Conservation (phyloP, 805 yeast species). For the Grigorovia transvaalensis region DNA sequence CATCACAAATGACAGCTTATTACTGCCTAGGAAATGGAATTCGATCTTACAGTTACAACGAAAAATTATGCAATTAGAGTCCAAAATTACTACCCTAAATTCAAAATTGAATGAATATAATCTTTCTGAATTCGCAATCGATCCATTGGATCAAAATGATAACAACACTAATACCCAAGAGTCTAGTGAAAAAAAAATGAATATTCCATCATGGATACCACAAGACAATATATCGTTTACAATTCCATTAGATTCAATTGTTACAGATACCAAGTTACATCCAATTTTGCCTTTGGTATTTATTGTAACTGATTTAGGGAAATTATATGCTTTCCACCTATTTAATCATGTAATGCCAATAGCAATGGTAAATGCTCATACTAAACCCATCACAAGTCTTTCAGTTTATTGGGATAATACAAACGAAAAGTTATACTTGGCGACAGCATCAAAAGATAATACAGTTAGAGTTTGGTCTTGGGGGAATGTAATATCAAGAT, state of each 20-base stretch:
- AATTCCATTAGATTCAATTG: conserved; percentile 33
- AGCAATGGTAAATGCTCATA: conserved; percentile 60
- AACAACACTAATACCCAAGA: conserved; percentile 7
- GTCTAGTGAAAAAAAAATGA: conserved; percentile 6
- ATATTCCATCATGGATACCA: conserved; percentile 49
- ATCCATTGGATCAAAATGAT: background rate
- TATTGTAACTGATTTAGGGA: conserved; percentile 64
- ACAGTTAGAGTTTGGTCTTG: conserved; percentile 44
- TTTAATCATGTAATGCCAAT: conserved; percentile 52
- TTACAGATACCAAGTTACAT: conserved; percentile 60
- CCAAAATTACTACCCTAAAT: conserved; percentile 40
- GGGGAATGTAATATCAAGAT: background rate
- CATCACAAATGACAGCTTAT: background rate
- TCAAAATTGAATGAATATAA: conserved; percentile 30
- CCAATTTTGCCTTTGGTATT: conserved; percentile 59
- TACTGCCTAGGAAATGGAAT: conserved; percentile 60
- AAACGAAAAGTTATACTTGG: conserved; percentile 22
- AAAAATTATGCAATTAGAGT: conserved; percentile 59
- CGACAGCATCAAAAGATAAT: conserved; percentile 41
- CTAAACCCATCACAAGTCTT: conserved; percentile 43
- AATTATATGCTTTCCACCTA: conserved; percentile 61
- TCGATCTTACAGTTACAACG: conserved; percentile 74
- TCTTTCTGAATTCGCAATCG: background rate
- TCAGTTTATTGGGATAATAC: background rate
- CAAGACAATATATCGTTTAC: conserved; percentile 27